Conservation (phyloP, 495 filamentous ascomycete species). For the Echria macrotheca region DNA sequence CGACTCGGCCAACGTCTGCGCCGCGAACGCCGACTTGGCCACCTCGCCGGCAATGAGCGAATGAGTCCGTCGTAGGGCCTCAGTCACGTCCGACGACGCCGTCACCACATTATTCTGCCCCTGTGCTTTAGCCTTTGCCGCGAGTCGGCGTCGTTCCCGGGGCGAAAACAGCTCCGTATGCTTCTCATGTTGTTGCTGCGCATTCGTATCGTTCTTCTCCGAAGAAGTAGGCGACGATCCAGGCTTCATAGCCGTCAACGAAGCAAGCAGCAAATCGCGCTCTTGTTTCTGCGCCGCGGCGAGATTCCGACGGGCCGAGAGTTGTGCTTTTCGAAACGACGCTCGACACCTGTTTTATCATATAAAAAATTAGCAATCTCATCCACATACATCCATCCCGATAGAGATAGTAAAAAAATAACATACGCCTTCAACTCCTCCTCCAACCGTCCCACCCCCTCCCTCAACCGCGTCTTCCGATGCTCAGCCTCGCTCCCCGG, state of each 20-base stretch:
- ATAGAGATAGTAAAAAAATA: conserved; percentile 7
- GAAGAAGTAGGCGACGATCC: conserved; percentile 14
- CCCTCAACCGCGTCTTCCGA: conserved; percentile 55
- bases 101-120: conserved; percentile 59
- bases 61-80: conserved; percentile 78
- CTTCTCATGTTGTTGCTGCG: conserved; percentile 10
- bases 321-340: conserved; percentile 78
- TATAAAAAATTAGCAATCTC: neutral
- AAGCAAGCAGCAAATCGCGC: conserved; percentile 70
- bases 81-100: conserved; percentile 78
- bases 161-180: conserved; percentile 21
- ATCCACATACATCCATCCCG: too few relatives aligned
- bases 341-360: conserved; percentile 52
- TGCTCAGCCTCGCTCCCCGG: conserved; percentile 42
- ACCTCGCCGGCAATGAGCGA: conserved; percentile 77
- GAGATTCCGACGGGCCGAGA: conserved; percentile 72
- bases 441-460: conserved; percentile 56
- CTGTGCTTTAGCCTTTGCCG: conserved; percentile 14
- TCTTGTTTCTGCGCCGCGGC: conserved; percentile 68
- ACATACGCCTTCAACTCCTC: conserved; percentile 65
- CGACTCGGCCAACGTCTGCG: conserved; percentile 76
- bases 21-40: conserved; percentile 76
- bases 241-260: conserved; percentile 34
- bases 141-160: conserved; percentile 21
- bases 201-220: conserved; percentile 9